Conservation (phyloP, 306 rosid genomes). For the Hylodesmum podocarpum region DNA sequence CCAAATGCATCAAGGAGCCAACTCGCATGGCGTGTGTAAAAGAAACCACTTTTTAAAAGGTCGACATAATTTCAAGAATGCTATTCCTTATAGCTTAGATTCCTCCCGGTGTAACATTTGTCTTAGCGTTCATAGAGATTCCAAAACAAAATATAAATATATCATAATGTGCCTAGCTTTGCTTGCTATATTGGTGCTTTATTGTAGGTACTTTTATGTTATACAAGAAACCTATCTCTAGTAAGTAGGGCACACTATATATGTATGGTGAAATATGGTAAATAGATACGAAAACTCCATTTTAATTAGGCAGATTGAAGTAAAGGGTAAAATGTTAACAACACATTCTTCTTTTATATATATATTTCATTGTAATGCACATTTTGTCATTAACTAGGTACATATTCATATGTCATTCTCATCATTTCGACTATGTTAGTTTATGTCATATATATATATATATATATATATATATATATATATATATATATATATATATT, state of each 20-base stretch:
- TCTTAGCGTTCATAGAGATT: conserved; percentile 21
- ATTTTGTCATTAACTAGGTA: neutral
- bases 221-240: conserved; percentile 11
- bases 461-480: no score
- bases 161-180: conserved; percentile 29
- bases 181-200: conserved; percentile 24
- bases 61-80: conserved; percentile 31
- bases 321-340: neutral
- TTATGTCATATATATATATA: no score
- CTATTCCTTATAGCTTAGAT: conserved; percentile 49
- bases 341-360: neutral
- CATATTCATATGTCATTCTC: neutral
- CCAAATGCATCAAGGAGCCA: conserved; percentile 40
- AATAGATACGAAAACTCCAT: neutral
- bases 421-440: neutral
- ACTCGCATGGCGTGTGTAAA: conserved; percentile 26
- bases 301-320: neutral
- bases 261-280: no score
- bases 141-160: conserved; percentile 29
- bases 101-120: conserved; percentile 14
- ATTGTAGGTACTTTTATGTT: conserved; percentile 8
- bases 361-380: neutral
- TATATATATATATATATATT: no score
- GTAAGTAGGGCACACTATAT: neutral
- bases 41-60: conserved; percentile 34